Conservation (phyloP, 306 rosid species). For the Comarum palustre region DNA sequence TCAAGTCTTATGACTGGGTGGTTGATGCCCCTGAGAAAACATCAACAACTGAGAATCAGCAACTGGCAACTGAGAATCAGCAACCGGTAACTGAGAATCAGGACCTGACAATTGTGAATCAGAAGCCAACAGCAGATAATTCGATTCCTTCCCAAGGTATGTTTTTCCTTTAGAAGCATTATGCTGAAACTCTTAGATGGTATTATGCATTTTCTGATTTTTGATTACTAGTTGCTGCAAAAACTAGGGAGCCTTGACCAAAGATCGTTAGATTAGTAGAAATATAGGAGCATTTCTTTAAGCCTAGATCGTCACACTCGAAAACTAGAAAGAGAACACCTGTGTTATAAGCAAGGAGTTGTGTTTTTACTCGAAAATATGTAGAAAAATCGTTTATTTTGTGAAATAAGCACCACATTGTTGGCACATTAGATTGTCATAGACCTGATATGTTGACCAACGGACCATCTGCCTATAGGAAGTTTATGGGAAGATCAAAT, state of each 20-base stretch:
- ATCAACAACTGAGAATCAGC: conserved; percentile 28
- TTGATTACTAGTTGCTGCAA: conserved; percentile 2
- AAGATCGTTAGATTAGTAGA: background rate
- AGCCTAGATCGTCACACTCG: background rate
- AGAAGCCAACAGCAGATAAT: conserved; percentile 16
- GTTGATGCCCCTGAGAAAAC: conserved; percentile 40
- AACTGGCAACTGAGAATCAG: background rate
- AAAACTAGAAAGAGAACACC: background rate
- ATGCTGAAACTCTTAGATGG: background rate
- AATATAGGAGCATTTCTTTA: background rate
- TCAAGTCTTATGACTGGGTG: conserved; percentile 92
- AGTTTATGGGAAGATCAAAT: background rate
- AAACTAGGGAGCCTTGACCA: background rate
- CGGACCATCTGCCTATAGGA: background rate
- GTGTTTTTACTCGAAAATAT: background rate
- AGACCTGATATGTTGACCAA: background rate
- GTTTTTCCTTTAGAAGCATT: conserved; percentile 12
- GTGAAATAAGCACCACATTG: background rate
- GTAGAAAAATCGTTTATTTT: background rate
- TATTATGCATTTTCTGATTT: background rate
- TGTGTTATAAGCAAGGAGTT: background rate
- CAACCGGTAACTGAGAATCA: conserved; percentile 17
- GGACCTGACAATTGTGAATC: background rate
- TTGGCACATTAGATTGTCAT: background rate
- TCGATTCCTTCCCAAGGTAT: conserved; percentile 44